Base-by-base conservation (phyloP, 2,329 filamentous ascomycete species). In the Thielaviopsis musarum region DNA sequence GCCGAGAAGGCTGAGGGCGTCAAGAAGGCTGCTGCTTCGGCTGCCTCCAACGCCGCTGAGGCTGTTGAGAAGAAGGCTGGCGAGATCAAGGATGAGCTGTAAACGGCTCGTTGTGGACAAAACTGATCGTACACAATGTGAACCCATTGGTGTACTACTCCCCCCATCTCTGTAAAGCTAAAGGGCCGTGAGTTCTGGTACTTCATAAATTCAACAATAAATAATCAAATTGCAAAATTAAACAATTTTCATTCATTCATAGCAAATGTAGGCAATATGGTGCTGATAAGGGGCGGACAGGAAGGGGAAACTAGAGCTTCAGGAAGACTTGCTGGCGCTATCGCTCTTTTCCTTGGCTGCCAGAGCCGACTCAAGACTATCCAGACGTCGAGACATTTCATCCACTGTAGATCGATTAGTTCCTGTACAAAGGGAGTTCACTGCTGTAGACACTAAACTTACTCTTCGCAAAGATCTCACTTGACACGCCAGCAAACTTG, bases 391-490 rank as follows among this genome's bases (percentile, higher is more conserved):
- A 15, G 88, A 87, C 90, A 96, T 95, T 64, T 95, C 90, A 68
- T 95, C 91, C 87, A 96, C 90, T 95, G 62, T 52, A 57, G 12
- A 59, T 45, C 21, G 38, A 17, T 48, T 28, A 7, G 15, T 21
- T 52, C 52, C 3, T 13, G 53, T 21, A 17, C n/a, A 7, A n/a
- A 12, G 4, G n/a, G 22, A 21, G 21, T 12, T 30, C n/a, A 22
- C 7, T 30, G 21, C 10, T 15, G 19, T 26, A 12, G 17, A 30
- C 19, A 38, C 15, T 51, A 62, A 57, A 74, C 84, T 69, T 71
- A 95, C 90, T 88, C 73, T 95, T 95, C 45, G 85, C 81, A 66
- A 95, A 88, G 61, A 96, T 85, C 72, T 95, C 91, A 62, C 82
- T 85, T 9, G 88, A 94, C 5, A 95, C 83, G 13, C 81, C 82